Evolutionary conservation across 805 yeast genomes (phyloP), one percentile per base, ranked within the genome.

Genomic region (Metschnikowia hibisci): DNA sequence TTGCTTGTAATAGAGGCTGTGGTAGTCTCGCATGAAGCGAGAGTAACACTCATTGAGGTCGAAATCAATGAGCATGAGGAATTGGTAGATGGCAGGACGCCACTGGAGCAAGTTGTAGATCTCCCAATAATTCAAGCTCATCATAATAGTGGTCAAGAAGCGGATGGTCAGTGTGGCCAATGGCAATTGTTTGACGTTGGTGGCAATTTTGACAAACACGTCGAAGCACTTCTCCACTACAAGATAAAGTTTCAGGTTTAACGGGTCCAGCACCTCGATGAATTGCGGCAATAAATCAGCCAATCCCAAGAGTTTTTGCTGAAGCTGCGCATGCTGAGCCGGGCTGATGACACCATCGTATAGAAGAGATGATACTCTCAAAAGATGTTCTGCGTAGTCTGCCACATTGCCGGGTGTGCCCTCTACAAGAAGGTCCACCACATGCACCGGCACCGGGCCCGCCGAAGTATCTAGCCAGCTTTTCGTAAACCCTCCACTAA

Each of bases 61-160:
- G 46, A 68, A 66, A 15, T 65, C 60, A 16, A 71, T 67, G n/a
- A 71, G 53, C 5, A 50, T 47, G 32, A 71, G 52, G 41, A 71
- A 70, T 46, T 66, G 71, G 49, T 63, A 67, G 13, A 71, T 64
- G 5, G 71, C 62, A 2, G 75, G 74, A 45, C 69, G 67, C 70
- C 71, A 66, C 14, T 58, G 54, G 13, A 70, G 56, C 30, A 71
- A 53, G 39, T 67, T 69, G 53, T 68, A 69, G 18, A 71, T 47
- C 48, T 71, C 74, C 76, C 76, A 71, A 53, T 71, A 71, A 47
- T 70, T 70, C 33, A 67, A 52, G 31, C 51, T 51, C 71, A 66
- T 64, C 14, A 70, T 46, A 1, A 68, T 55, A 11, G 57, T 54
- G 15, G 74, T 68, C 43, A 71, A 56, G 43, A 66, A 68, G 29